Conservation (phyloP, 306 rosid genomes). For the Arachis stenosperma region DNA sequence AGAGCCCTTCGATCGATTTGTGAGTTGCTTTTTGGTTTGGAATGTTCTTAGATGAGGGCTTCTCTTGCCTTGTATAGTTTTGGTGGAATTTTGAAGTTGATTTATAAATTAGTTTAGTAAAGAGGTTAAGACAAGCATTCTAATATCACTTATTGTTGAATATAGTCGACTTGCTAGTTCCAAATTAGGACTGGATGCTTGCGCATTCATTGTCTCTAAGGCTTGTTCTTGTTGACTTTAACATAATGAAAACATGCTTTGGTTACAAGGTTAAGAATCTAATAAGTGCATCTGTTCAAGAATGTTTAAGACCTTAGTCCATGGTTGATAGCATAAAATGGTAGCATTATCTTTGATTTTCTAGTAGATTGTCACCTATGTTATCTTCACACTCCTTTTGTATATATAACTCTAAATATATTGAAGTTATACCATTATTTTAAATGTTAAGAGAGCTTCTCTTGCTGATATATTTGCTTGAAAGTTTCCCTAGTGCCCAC, state of each 20-base stretch:
- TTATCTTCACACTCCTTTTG: background rate
- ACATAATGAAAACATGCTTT: conserved; percentile 27
- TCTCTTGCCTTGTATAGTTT: conserved; percentile 5
- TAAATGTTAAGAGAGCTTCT: conserved; percentile 10
- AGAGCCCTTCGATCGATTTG: conserved; percentile 75
- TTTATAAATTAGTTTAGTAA: background rate
- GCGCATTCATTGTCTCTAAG: background rate
- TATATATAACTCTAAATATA: background rate
- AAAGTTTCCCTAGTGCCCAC: background rate
- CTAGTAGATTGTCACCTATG: background rate
- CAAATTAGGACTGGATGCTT: conserved; percentile 2
- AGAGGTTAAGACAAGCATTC: background rate
- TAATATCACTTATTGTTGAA: background rate
- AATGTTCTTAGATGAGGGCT: background rate
- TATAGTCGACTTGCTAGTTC: conserved; percentile 19
- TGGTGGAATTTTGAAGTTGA: background rate
- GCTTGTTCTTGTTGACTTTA: conserved; percentile 15
- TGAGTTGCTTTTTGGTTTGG: conserved; percentile 46
- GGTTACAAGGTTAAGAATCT: conserved; percentile 28
- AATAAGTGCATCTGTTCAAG: conserved; percentile 1
- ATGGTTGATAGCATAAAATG: conserved; percentile 1
- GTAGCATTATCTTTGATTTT: conserved; percentile 5
- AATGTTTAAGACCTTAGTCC: background rate
- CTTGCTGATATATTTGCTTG: conserved; percentile 16
- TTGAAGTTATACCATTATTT: background rate